These are phyloP conservation scores for Malus sylvestris DNA, from an alignment of 306 rosid species.

Conservation along the genomic window DNA sequence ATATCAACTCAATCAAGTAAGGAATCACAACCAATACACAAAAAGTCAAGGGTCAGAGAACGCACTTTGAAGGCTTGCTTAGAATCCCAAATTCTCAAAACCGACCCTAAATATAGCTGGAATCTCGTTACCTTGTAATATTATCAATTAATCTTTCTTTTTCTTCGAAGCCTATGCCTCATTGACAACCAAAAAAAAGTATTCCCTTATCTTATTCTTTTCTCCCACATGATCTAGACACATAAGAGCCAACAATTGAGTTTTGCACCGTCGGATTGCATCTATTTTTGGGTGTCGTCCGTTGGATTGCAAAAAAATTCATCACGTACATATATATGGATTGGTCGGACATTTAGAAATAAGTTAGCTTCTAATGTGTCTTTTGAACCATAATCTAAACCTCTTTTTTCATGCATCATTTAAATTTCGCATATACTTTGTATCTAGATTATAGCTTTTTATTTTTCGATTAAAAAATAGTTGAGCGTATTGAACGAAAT, in stretches of 20 bases:
- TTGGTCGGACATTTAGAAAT: background rate
- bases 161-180: too few species aligned
- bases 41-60: too few species aligned
- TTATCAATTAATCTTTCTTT: too few species aligned
- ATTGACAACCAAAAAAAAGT: background rate
- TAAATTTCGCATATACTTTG: background rate
- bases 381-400: background rate
- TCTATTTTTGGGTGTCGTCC: background rate
- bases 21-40: too few species aligned
- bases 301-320: background rate
- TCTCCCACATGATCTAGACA: constrained; percentile 12
- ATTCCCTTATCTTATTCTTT: constrained; percentile 13
- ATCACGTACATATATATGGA: background rate
- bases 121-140: too few species aligned
- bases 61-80: too few species aligned
- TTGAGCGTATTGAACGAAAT: background rate
- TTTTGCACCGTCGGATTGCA: constrained; percentile 1
- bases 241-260: background rate
- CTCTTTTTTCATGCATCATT: background rate
- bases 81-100: too few species aligned
- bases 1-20: too few species aligned
- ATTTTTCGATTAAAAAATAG: background rate
- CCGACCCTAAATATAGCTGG: too few species aligned
- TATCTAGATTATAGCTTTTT: background rate
- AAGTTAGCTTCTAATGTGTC: background rate